Base-by-base conservation (phyloP, 805 yeast species). In the Wickerhamomyces canadensis region DNA sequence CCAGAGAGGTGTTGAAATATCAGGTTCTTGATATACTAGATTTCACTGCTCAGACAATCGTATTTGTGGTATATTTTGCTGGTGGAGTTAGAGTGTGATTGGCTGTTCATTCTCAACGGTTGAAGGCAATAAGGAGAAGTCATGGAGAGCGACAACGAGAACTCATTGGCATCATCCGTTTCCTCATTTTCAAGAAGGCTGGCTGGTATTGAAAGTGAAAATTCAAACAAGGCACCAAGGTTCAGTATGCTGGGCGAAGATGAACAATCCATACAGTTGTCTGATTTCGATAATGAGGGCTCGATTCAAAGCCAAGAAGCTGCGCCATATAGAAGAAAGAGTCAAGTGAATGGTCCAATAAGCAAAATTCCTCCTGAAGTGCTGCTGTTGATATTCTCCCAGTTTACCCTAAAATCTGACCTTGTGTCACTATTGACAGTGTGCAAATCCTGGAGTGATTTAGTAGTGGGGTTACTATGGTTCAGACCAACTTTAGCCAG, bases 401-500 rank as follows among this genome's bases (percentile, higher is more conserved):
- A 79, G 42, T 61, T 83, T 35, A 76, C 70, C 33, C 70, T 81
- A 29, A 76, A 72, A 45, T 54, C 70, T 4, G 88, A 82, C 49
- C 62, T 80, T 41, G 77, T 76, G 19, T 67, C 76, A 12, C 60
- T 82, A 17, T 63, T 86, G 43, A 68, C 86, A 1, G 89, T 86
- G 7, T 88, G 95, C 60, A 78, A 76, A 49, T 73, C 78, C 43
- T 88, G 95, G 83, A 84, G 88, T 10, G 74, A 77, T 47, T 66
- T 84, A 29, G 78, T 84, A 12, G 78, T 87, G 10, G 95, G 85
- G 51, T 68, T 81, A 29, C 64, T 89, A 22, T 89, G 96, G 94
- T 84, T 85, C 55, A 74, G 98, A 41, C 96, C 97, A 4, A 75
- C 74, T 30, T 69, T 85, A 58, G 74, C 72, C 43, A 67, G 68